Conservation (phyloP, 73 alveolate genomes). For the Paraurostyla sp. region DNA sequence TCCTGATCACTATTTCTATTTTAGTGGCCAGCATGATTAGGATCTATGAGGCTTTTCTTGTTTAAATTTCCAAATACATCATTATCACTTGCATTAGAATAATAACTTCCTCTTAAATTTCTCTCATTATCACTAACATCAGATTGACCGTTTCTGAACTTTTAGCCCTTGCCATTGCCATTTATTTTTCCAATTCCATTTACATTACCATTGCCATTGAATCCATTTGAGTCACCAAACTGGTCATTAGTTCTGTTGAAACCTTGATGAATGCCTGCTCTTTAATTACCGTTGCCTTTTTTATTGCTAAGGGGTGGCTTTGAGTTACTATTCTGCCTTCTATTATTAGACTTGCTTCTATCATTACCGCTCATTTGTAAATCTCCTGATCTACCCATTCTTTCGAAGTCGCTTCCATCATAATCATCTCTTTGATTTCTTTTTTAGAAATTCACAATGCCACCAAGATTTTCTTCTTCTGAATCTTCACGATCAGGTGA, state of each 20-base stretch:
- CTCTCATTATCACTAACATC: slow-evolving; percentile 7
- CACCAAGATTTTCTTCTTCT: slow-evolving; percentile 49
- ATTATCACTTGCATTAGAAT: too few species aligned
- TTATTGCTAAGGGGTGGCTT: slow-evolving; percentile 16
- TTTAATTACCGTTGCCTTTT: not conserved
- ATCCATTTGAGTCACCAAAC: not conserved
- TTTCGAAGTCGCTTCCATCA: not conserved
- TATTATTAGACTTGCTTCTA: not conserved
- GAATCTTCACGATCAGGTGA: slow-evolving; percentile 12
- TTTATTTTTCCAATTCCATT: too few species aligned
- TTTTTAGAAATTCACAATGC: not conserved
- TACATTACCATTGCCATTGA: not conserved
- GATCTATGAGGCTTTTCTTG: not conserved
- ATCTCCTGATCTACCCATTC: too few species aligned
- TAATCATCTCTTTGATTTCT: slow-evolving; percentile 11
- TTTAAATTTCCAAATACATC: not conserved
- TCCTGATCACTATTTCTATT: not conserved
- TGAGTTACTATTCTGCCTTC: not conserved
- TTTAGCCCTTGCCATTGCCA: too few species aligned
- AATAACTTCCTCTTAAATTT: too few species aligned
- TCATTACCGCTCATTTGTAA: too few species aligned
- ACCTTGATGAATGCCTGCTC: too few species aligned
- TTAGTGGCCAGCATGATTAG: not conserved
- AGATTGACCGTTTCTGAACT: not conserved
- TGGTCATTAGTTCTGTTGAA: not conserved